Percentiles rank a stretch among this genome's conserved stretches.
These are phyloP conservation scores for Thelonectria blattea DNA, from an alignment of 2,329 filamentous ascomycete species.

Conservation along the genomic window DNA sequence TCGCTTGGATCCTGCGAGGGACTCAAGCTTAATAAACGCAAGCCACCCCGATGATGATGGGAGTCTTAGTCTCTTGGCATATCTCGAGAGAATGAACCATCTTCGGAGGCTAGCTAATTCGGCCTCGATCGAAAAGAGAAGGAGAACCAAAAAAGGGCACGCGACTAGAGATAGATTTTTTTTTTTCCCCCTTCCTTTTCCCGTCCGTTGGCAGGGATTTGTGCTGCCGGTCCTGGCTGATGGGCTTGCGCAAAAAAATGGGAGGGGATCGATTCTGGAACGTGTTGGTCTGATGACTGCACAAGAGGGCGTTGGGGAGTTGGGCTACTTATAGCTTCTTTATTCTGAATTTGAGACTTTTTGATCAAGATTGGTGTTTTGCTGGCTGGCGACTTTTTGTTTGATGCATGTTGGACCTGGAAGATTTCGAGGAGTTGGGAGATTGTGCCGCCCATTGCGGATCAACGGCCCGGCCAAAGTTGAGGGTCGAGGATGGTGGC, in stretches of 20 bases:
- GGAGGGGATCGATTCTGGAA: not conserved
- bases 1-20: not conserved
- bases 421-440: no score
- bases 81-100: not conserved
- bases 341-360: not conserved
- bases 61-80: not conserved
- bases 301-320: not conserved
- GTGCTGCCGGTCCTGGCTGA: not conserved
- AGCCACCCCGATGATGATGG: no score
- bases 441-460: no score
- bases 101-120: not conserved
- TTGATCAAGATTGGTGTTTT: no score
- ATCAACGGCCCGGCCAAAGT: no score
- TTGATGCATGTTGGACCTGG: no score
- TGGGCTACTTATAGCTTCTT: not conserved
- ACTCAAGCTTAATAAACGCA: not conserved
- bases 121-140: not conserved
- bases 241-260: not conserved
- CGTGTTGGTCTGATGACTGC: not conserved
- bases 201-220: not conserved
- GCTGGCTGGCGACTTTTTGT: no score
- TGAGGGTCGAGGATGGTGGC: no score
- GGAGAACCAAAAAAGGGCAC: not conserved
- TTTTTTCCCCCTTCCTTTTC: not conserved
- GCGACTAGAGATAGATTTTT: not conserved